Base-by-base conservation (phyloP, 768 basidiomycete species). In the Pulveroboletus sp. region DNA sequence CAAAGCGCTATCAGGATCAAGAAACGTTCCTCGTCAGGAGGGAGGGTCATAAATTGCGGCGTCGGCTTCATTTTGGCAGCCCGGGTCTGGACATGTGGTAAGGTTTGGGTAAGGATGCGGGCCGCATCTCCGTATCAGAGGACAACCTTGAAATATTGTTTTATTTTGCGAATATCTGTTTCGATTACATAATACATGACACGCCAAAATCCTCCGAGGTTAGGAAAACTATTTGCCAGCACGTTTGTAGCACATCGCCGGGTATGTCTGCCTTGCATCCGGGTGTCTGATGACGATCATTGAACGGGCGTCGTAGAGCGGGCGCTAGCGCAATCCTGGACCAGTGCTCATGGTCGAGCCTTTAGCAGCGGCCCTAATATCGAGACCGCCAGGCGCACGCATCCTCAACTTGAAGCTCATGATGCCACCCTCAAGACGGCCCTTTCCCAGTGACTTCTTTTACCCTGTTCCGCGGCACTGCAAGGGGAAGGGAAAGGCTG, bases 331-430 rank as follows among this genome's bases (percentile, higher is more conserved):
- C 16, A 39, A 62, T 42, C 41, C 47, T 34, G 22, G 35, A 23
- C 45, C 57, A 61, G 55, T 65, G 69, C 70, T 68, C 72, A 85
- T 84, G 82, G 73, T 84, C 60, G 81, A 85, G 73, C 79, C 81
- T 61, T 69, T 85, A 56, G 75, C 77, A 50, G 73, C 77, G 37
- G 75, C 76, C 65, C 69, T 82, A 32, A 32, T 56, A 64, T 78
- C 67, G 74, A 73, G 65, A 48, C 53, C 64, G 34, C 53, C 57
- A 32, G 59, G 58, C 45, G 58, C 49, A 45, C 55, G 62, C 52
- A 41, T 65, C 45, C 59, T 65, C 36, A 66, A 56, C 39, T 51
- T 67, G 36, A 55, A 53, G 40, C 57, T 62, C 53, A 66, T 70
- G 62, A 43, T 58, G 44, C 63, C 64, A 16, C 47, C 71, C 17